A percentile compares a stretch with the other conserved stretches of the same genome.
Conservation (phyloP, 1,139 yeast species). For the Debaryomyces robertsiae region DNA sequence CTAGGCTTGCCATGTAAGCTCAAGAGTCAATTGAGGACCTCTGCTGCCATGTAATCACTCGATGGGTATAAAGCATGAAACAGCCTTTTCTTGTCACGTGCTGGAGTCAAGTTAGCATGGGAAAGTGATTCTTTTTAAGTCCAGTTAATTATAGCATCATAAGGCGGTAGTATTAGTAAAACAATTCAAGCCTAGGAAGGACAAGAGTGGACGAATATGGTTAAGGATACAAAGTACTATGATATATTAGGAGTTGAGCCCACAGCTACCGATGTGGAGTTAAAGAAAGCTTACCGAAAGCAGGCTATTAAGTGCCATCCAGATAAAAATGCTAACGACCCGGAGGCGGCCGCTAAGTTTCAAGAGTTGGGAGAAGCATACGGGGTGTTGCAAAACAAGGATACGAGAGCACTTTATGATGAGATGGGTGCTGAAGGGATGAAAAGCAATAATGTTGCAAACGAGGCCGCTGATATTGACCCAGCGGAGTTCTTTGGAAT, state of each 20-base stretch:
- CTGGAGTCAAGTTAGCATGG: no score
- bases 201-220: conserved; percentile 50
- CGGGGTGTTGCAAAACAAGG: conserved; percentile 41
- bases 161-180: no score
- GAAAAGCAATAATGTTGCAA: conserved; percentile 30
- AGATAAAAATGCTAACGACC: conserved; percentile 77
- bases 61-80: no score
- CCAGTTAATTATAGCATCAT: no score
- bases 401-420: conserved; percentile 42
- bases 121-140: no score
- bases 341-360: conserved; percentile 92
- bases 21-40: no score
- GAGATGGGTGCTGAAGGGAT: conserved; percentile 48
- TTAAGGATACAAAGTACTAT: conserved; percentile 87
- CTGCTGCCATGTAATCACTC: no score
- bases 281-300: conserved; percentile 93
- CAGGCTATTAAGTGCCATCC: conserved; percentile 94
- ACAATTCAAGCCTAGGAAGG: no score
- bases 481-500: conserved; percentile 63
- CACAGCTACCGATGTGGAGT: conserved; percentile 75
- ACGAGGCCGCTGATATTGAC: conserved; percentile 32
- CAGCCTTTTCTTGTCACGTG: no score
- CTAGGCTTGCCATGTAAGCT: no score
- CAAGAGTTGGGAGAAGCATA: conserved; percentile 74
- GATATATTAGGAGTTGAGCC: conserved; percentile 81